phyloP scores from a whole-genome alignment of 129 eudicot species.

The Ambrosia trifida region DNA sequence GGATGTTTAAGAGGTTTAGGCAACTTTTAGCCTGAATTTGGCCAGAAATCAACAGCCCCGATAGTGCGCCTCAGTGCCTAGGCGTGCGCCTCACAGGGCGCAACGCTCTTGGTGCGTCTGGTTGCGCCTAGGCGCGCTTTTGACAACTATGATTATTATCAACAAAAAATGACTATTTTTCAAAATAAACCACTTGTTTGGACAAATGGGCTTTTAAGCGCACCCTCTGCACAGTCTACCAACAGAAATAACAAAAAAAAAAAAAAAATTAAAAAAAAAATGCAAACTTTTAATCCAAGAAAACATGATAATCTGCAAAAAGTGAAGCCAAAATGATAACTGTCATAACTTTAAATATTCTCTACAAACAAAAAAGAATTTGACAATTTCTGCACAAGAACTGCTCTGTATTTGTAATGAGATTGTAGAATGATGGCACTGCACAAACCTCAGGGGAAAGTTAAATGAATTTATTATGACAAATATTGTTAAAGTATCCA shows the following conservation, averaged over 20 bases:
- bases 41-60: too few relatives aligned
- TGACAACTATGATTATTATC: too few relatives aligned
- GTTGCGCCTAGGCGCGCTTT: too few relatives aligned
- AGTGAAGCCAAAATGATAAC: conserved; percentile 23
- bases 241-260: conserved; percentile 11
- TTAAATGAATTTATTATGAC: conserved; percentile 23
- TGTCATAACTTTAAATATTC: conserved; percentile 6
- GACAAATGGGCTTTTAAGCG: conserved; percentile 7
- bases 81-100: too few relatives aligned
- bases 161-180: background rate
- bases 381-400: conserved; percentile 29
- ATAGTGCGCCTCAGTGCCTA: too few relatives aligned
- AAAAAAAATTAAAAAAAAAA: conserved; percentile 27
- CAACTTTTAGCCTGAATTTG: too few relatives aligned
- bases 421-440: conserved; percentile 28
- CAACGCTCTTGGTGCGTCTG: too few relatives aligned
- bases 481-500: conserved; percentile 57
- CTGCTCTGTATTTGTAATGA: conserved; percentile 34
- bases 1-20: too few relatives aligned
- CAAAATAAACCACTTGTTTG: background rate
- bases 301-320: conserved; percentile 27
- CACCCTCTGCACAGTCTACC: background rate
- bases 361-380: conserved; percentile 33
- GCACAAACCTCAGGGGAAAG: conserved; percentile 28
- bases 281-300: conserved; percentile 20